phyloP scores from a whole-genome alignment of 2,329 filamentous ascomycete species.

The Alternaria sp. region DNA sequence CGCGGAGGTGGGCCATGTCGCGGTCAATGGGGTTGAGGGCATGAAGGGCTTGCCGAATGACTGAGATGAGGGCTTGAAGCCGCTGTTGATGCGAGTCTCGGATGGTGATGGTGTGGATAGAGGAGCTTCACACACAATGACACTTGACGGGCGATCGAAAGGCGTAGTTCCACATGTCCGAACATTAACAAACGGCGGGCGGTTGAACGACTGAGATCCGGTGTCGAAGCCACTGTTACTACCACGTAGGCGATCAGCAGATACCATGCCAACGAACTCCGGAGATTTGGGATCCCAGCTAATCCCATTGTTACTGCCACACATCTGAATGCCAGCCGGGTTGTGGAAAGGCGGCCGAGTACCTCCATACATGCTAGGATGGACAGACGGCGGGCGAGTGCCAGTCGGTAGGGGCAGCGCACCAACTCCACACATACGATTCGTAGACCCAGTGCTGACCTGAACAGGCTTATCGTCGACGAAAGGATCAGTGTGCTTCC shows the following conservation, averaged over 20 bases:
- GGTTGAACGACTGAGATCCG: not conserved
- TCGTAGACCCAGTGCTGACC: not conserved
- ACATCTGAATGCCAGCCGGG: not conserved
- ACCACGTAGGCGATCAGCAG: not conserved
- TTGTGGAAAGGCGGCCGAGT: not conserved
- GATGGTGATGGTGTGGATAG: not conserved
- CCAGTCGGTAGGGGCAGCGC: too few species aligned
- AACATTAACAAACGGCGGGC: not conserved
- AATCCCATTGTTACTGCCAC: not conserved
- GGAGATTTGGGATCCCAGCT: not conserved
- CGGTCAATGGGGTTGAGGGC: not conserved
- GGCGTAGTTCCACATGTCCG: not conserved
- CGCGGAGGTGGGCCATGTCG: not conserved
- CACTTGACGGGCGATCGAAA: not conserved
- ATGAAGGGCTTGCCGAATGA: not conserved
- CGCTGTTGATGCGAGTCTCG: not conserved
- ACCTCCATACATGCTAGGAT: not conserved
- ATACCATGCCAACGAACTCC: not conserved
- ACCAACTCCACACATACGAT: not conserved
- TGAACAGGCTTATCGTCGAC: not conserved
- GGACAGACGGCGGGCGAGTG: not conserved
- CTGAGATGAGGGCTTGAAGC: not conserved
- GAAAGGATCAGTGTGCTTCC: slow-evolving; percentile 16
- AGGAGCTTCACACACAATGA: not conserved
- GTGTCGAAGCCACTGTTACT: not conserved